A percentile compares a stretch with the other conserved stretches of the same genome.
Evolutionary conservation across 83 land plant species (phyloP).

Genomic region (Diphasiastrum complanatum): DNA sequence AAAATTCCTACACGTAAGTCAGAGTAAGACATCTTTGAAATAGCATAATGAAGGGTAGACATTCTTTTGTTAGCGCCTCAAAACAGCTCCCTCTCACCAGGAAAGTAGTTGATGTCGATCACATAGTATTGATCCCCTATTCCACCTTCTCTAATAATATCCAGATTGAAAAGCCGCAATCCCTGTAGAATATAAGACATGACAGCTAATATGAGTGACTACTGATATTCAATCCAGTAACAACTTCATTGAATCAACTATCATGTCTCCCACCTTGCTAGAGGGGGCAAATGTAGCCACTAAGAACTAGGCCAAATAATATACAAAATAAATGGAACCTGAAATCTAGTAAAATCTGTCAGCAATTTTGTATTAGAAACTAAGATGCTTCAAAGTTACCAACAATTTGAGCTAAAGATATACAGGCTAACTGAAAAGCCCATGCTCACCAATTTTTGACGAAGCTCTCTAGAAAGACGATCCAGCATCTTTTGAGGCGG

Average conservation of each 20-base stretch:
- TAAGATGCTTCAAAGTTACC: neutral
- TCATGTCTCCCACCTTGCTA: neutral
- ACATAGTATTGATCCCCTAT: slow-evolving; percentile 19
- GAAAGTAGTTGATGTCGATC: slow-evolving; percentile 26
- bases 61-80: neutral
- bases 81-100: slow-evolving; percentile 7
- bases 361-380: too few relatives aligned
- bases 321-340: too few relatives aligned
- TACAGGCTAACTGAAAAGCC: neutral
- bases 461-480: slow-evolving; percentile 18
- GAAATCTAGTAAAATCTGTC: too few relatives aligned
- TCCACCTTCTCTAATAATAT: slow-evolving; percentile 21
- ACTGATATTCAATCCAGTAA: neutral
- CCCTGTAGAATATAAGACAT: slow-evolving; percentile 12
- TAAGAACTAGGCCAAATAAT: too few relatives aligned
- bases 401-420: neutral
- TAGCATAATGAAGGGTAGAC: too few relatives aligned
- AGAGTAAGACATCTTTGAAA: neutral
- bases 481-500: slow-evolving; percentile 28
- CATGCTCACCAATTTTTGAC: slow-evolving; percentile 21
- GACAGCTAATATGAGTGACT: neutral
- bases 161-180: slow-evolving; percentile 20
- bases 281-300: too few relatives aligned
- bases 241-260: neutral
- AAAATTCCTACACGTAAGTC: neutral